Base-by-base conservation (phyloP, 179 eudicot genomes). In the Camellia oleifera region DNA sequence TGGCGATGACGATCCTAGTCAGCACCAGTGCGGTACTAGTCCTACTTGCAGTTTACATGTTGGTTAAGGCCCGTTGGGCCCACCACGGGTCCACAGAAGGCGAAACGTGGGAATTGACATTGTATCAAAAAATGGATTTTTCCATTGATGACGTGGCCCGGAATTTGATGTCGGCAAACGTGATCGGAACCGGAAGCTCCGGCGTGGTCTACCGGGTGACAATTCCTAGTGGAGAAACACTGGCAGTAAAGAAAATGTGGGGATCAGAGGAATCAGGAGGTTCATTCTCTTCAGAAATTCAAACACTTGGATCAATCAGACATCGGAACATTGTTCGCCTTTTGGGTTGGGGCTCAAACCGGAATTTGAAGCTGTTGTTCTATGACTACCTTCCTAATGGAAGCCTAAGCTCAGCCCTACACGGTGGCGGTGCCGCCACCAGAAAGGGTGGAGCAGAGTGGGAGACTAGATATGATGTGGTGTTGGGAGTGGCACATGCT, bases 181-280 rank as follows among this genome's bases (percentile, higher is more conserved):
- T 94, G 44, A 88, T 95, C n/a, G 98, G 98, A 5, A 95, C 98
- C 0, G 98, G 98, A 15, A 92, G 98, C 84, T 95, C 98, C 3
- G 98, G 98, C 11, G 98, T 95, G 12, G 98, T 95, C 18, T 93
- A 95, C 81, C 92, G 86, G 83, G 95, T 93, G 20, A 87, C 82
- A 64, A 81, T 91, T 84, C 91, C 91, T 11, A 91, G 75, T 73
- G 98, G 98, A 17, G 93, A 88, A 54, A 86, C 89, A 18, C 85
- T 95, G 14, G 98, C 98, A 20, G 94, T 93, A 56, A 95, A 93
- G 75, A 95, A 93, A 84, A 92, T 95, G 97, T 91, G 97, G 97
- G 86, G 93, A 46, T 66, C 87, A 3, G 98, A 95, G 61, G 93
- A 90, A 75, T 81, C 88, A 0, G 97, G 94, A 7, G 89, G 40